Conservation (phyloP, 371 early-diverging fungal genomes). For the Ordospora colligata region DNA sequence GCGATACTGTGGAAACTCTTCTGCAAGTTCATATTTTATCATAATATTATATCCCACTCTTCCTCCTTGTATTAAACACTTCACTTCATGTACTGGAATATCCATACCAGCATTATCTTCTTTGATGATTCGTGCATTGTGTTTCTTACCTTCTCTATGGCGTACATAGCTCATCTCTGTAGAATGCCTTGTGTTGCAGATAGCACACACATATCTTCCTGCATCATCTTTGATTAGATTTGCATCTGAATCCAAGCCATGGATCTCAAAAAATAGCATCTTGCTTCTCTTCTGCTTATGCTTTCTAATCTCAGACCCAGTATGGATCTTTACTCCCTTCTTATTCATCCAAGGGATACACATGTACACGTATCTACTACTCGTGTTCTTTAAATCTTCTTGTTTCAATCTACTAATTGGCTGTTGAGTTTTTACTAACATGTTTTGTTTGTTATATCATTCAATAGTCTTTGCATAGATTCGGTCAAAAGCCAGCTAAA, state of each 20-base stretch:
- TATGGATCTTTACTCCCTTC: background rate
- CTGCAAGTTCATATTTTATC: background rate
- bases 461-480: background rate
- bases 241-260: background rate
- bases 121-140: background rate
- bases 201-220: background rate
- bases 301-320: background rate
- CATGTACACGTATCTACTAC: too few relatives aligned
- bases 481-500: slow-evolving; percentile 27
- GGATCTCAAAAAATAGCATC: background rate
- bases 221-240: background rate
- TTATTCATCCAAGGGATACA: background rate
- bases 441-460: background rate
- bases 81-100: background rate
- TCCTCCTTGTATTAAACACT: background rate
- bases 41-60: background rate
- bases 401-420: background rate
- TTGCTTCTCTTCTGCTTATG: slow-evolving; percentile 1
- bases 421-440: background rate
- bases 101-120: background rate
- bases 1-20: slow-evolving; percentile 8
- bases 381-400: too few relatives aligned
- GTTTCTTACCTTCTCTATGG: slow-evolving; percentile 6
- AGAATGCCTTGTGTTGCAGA: slow-evolving; percentile 3
- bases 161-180: slow-evolving; percentile 12